Conservation (phyloP, 2,329 filamentous ascomycete genomes). For the Penicillium concentricum region DNA sequence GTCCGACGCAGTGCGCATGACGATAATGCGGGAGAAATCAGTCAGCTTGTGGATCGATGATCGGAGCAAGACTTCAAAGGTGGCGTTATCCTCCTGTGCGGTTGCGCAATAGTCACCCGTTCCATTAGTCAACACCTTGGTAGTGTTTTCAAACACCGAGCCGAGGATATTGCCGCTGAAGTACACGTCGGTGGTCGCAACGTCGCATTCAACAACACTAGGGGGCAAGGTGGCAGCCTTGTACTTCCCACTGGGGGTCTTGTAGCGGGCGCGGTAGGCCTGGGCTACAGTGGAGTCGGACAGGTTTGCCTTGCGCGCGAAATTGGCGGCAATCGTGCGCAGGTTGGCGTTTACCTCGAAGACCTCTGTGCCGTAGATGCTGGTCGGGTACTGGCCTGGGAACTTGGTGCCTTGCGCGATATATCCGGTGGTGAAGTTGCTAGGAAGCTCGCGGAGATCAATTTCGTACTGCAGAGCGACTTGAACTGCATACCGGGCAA, state of each 20-base stretch:
- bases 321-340: constrained; percentile 52
- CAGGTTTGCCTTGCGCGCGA: constrained; percentile 55
- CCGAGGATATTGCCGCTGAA: constrained; percentile 62
- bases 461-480: constrained; percentile 75
- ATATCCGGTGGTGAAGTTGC: constrained; percentile 66
- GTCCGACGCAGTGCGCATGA: constrained; percentile 68
- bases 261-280: constrained; percentile 58
- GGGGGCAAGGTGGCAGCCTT: constrained; percentile 50
- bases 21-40: constrained; percentile 66
- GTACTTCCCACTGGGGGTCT: constrained; percentile 32
- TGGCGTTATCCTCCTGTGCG: constrained; percentile 71
- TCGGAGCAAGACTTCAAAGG: constrained; percentile 64
- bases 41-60: constrained; percentile 56
- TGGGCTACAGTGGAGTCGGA: constrained; percentile 51
- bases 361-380: constrained; percentile 67
- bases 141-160: constrained; percentile 65
- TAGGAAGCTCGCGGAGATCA: constrained; percentile 66
- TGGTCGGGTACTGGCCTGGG: constrained; percentile 58
- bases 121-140: constrained; percentile 64
- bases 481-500: constrained; percentile 69
- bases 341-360: constrained; percentile 64
- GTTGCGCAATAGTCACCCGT: constrained; percentile 67
- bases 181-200: constrained; percentile 70
- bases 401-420: constrained; percentile 60
- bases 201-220: constrained; percentile 63